Evolutionary conservation across 2,329 filamentous ascomycete genomes (phyloP), one percentile per base, ranked within the genome.

Genomic region (Mycosphaerelloides madeirae): DNA sequence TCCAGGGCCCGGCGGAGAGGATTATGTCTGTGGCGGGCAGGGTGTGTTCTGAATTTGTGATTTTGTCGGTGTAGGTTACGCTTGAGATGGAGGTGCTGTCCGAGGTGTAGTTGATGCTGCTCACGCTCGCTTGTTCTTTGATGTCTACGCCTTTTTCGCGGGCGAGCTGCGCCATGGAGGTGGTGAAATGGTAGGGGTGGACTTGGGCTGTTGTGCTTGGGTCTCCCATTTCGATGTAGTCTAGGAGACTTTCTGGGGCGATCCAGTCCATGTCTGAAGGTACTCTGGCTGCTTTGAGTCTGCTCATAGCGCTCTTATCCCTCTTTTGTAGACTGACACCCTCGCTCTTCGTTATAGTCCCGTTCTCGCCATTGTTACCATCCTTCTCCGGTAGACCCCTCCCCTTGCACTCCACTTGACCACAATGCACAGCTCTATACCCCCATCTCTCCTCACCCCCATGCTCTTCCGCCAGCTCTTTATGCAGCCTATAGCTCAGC

Each of bases 101-200:
- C 9, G 54, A 63, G 4, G 68, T 63, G 7, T 78, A 75, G 38
- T 77, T 75, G 49, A 96, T 85, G 13, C 70, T 71, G 2, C 79
- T 87, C 3, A 89, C 89, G 1, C 80, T 77, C 8, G 62, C 48
- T 19, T 83, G 81, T 33, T 84, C 73, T 22, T 80, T 72, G 41
- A 96, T 75, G 16, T 83, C 65, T 1, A 67, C 72, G 1, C 73
- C 73, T 29, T 65, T 62, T 40, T 86, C 79, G 44, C 78, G 70
- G 0, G 91, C 89, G 11, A 96, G 74, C 32, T 80, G 72, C 3
- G 86, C 87, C 53, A 97, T 94, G 13, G 82, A 76, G 0, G 80
- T 91, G 0, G 93, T 97, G 62, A 98, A 97, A 34, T 88, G 82
- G 50, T 84, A 86, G 0, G 93, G 93, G 60, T 98, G 91, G 2